phyloP scores from a whole-genome alignment of 2,329 filamentous ascomycete genomes.

The Fonsecaea multimorphosa region DNA sequence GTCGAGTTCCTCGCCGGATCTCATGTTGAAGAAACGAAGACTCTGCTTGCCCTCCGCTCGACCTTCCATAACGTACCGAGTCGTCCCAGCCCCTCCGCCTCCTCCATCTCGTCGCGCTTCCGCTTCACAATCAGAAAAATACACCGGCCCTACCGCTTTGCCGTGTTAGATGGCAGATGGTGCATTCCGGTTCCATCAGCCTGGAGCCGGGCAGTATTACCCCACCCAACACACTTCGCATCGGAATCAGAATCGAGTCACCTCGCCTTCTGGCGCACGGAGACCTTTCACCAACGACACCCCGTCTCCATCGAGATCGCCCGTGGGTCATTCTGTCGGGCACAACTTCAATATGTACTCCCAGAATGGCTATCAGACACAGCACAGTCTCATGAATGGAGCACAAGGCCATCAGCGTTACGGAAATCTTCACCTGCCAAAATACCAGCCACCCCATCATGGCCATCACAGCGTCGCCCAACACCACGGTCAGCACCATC shows the following conservation, averaged over 20 bases:
- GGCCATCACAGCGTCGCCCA: conserved; percentile 53
- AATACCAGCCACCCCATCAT: conserved; percentile 55
- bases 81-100: conserved; percentile 23
- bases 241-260: conserved; percentile 53
- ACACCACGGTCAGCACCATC: conserved; percentile 45
- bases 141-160: conserved; percentile 36
- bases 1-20: conserved; percentile 33
- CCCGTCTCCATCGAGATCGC: conserved; percentile 56
- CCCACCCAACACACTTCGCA: conserved; percentile 54
- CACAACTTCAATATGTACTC: conserved; percentile 57
- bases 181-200: conserved; percentile 61
- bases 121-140: conserved; percentile 2
- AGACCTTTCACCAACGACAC: conserved; percentile 54
- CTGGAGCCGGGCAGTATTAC: conserved; percentile 59
- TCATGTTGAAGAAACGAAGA: conserved; percentile 59
- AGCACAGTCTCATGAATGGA: conserved; percentile 59
- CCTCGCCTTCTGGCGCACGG: conserved; percentile 53
- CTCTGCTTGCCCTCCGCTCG: conserved; percentile 42
- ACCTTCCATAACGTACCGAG: conserved; percentile 25
- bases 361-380: conserved; percentile 53
- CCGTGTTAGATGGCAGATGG: conserved; percentile 62
- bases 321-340: conserved; percentile 50
- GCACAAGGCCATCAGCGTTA: conserved; percentile 56
- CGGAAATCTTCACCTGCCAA: conserved; percentile 55
- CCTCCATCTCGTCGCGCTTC: conserved; percentile 20